A percentile compares a stretch with the other conserved stretches of the same genome.
These are phyloP conservation scores for Podospora appendiculata DNA, from an alignment of 495 filamentous ascomycete genomes.

Conservation along the genomic window DNA sequence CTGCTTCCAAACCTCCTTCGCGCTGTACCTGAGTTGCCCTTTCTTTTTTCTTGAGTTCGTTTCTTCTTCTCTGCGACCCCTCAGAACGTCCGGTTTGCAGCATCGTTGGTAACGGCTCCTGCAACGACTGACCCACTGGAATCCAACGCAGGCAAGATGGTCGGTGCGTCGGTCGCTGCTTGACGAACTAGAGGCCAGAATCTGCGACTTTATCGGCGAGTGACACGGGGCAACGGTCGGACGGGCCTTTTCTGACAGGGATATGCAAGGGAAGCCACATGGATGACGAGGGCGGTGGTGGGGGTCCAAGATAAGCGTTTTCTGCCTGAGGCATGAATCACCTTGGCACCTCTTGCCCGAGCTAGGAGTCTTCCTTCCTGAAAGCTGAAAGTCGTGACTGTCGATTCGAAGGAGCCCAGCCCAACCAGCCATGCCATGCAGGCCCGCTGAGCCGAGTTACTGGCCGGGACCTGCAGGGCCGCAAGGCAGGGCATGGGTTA, in stretches of 20 bases:
- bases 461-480: too few species aligned
- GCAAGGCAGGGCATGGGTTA: too few species aligned
- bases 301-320: conserved; percentile 29
- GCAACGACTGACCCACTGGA: neutral
- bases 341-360: neutral
- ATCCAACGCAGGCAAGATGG: neutral
- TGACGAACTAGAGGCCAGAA: conserved; percentile 10
- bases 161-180: conserved; percentile 1
- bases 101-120: neutral
- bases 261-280: conserved; percentile 20
- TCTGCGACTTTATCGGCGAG: conserved; percentile 21
- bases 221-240: conserved; percentile 14
- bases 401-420: too few species aligned
- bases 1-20: too few species aligned
- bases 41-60: too few species aligned
- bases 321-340: conserved; percentile 8
- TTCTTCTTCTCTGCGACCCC: too few species aligned
- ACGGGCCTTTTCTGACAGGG: conserved; percentile 17
- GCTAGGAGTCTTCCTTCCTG: too few species aligned
- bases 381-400: too few species aligned
- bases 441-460: too few species aligned
- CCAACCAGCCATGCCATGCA: too few species aligned
- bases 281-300: conserved; percentile 17
- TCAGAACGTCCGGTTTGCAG: too few species aligned
- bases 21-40: too few species aligned